Percentiles rank a stretch among this genome's conserved stretches.
These are phyloP conservation scores for Fraxinus sp. DNA, from an alignment of 305 asterid genomes.

Conservation along the genomic window DNA sequence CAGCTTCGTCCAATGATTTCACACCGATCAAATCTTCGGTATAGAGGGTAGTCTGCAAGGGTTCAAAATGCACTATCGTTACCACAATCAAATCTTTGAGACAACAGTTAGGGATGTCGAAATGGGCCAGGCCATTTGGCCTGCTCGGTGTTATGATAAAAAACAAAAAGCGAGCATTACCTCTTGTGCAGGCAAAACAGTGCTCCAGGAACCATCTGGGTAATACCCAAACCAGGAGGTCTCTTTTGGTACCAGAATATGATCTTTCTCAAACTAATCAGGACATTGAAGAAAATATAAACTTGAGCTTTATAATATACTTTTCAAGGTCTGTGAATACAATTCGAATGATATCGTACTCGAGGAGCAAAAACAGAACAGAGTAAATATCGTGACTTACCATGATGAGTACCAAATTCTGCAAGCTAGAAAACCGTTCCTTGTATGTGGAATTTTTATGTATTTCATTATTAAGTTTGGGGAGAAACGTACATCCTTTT, in stretches of 20 bases:
- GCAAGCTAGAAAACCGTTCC: conserved; percentile 76
- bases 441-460: conserved; percentile 57
- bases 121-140: too few species aligned
- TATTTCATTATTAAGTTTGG: conserved; percentile 72
- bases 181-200: conserved; percentile 70
- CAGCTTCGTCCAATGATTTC: conserved; percentile 73
- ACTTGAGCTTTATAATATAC: conserved; percentile 1
- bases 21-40: conserved; percentile 94
- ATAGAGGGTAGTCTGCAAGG: conserved; percentile 67
- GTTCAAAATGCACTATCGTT: not conserved
- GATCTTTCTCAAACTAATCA: conserved; percentile 67
- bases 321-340: not conserved
- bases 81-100: not conserved
- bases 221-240: conserved; percentile 87
- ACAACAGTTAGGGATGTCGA: too few species aligned
- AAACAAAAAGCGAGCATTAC: conserved; percentile 30
- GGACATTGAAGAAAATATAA: conserved; percentile 13
- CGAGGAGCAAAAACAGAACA: not conserved
- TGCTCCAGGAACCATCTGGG: conserved; percentile 70
- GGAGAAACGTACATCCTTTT: conserved; percentile 73
- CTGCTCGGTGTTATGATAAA: too few species aligned
- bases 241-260: conserved; percentile 68
- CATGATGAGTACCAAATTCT: conserved; percentile 80
- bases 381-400: conserved; percentile 31
- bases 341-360: not conserved